Evolutionary conservation across 805 yeast genomes (phyloP), one percentile per base, ranked within the genome.

Genomic region (Starmerella apis): DNA sequence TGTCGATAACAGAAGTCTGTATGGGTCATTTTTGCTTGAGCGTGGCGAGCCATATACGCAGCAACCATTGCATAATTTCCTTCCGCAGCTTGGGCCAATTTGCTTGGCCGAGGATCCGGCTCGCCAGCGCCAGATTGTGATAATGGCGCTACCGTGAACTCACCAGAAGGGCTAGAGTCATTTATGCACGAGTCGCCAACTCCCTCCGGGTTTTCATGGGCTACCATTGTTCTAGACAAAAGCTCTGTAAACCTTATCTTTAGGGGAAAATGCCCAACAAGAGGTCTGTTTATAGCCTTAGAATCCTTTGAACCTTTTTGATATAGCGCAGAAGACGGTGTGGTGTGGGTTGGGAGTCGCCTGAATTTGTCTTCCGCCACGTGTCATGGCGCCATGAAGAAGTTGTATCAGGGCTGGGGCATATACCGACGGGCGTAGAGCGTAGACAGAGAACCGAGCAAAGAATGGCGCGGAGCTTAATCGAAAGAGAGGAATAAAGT

Each of bases 1-100:
- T 90, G 98, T 47, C 97, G 72, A 65, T 90, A 90, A 63, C 98
- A 90, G 67, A 77, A 90, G 56, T 53, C 54, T 25, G 37, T 44
- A 27, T 43, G 48, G 32, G 10, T 23, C 46, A 46, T 43, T 47
- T 51, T 55, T 28, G 45, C 45, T 1, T 39, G 56, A 4, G 56
- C 49, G 39, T 54, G 57, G 32, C 57, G 54, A 14, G 47, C 45
- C 33, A 57, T 51, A 45, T 57, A 57, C 22, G 55, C 55, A 9
- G 43, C 49, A 16, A 59, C 52, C 50, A 55, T 14, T 13, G 43
- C 56, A 20, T 44, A 30, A 30, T 50, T 49, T 11, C 50, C 53
- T 16, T 35, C 46, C 20, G 54, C 52, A 25, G 28, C 30, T 35
- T 27, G 43, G 14, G 50, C 53, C 4, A 52, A 49, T 36, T 39